phyloP scores from a whole-genome alignment of 192 early-diverging fungal species.

The Rhizophagus clarus region DNA sequence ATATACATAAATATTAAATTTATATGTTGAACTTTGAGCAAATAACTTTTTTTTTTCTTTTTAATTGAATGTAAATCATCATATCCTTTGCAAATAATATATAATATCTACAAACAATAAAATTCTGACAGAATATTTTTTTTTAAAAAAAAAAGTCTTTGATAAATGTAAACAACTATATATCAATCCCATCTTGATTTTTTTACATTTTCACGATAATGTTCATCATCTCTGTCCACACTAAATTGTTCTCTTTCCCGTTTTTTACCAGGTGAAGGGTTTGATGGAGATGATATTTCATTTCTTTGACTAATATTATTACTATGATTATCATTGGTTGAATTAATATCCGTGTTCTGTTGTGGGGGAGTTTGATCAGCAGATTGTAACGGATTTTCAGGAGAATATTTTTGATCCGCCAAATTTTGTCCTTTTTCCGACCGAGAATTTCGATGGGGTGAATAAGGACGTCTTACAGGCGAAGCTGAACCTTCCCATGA shows the following conservation, averaged over 20 bases:
- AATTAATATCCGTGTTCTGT: not conserved
- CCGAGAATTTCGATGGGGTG: not conserved
- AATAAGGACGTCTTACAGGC: not conserved
- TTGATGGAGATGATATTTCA: not conserved
- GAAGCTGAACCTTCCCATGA: slow-evolving; percentile 14
- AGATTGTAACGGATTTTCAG: not conserved
- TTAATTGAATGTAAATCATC: too few relatives aligned
- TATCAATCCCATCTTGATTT: not conserved
- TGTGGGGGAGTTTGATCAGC: not conserved
- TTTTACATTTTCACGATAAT: not conserved
- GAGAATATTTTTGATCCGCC: not conserved
- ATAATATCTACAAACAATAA: too few relatives aligned
- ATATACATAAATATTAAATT: too few relatives aligned
- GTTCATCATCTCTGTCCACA: not conserved
- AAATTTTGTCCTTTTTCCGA: not conserved
- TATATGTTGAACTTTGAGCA: too few relatives aligned
- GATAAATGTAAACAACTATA: not conserved
- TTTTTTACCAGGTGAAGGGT: not conserved
- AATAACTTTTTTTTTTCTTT: too few relatives aligned
- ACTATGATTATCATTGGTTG: not conserved
- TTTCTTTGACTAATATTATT: not conserved
- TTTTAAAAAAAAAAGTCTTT: not conserved
- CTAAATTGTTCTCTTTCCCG: not conserved
- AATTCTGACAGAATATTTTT: too few relatives aligned
- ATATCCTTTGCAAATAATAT: too few relatives aligned